A percentile compares a stretch with the other conserved stretches of the same genome.
These are phyloP conservation scores for Boletus sp. DNA, from an alignment of 768 basidiomycete species.

Conservation along the genomic window DNA sequence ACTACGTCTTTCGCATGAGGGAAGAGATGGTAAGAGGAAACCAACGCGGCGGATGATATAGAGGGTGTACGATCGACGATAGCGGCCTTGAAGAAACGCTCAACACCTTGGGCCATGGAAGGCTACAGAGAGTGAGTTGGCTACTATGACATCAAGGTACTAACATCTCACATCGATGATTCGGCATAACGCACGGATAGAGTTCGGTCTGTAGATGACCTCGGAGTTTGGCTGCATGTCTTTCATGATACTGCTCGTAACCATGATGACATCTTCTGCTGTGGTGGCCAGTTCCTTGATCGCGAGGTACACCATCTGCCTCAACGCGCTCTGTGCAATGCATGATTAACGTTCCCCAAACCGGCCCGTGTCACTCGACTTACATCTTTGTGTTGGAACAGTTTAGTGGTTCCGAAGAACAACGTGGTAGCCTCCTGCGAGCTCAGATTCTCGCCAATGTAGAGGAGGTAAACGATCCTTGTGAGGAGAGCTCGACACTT, in stretches of 20 bases:
- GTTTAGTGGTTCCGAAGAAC: constrained; percentile 98
- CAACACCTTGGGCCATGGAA: constrained; percentile 99
- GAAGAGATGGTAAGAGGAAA: constrained; percentile 96
- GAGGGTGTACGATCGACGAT: constrained; percentile 96
- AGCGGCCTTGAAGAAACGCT: constrained; percentile 99
- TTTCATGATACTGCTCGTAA: constrained; percentile 99
- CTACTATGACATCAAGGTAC: constrained; percentile 36
- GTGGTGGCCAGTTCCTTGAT: constrained; percentile 95
- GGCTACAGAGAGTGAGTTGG: constrained; percentile 50
- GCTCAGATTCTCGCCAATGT: constrained; percentile 91
- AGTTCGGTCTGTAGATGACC: constrained; percentile 97
- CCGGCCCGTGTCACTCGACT: constrained; percentile 34
- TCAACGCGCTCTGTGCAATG: constrained; percentile 72
- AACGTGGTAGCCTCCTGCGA: constrained; percentile 96
- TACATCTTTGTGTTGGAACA: constrained; percentile 99
- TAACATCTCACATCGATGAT: constrained; percentile 85
- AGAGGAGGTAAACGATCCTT: constrained; percentile 93
- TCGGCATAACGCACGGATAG: constrained; percentile 92
- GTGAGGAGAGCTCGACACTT: constrained; percentile 97
- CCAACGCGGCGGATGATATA: constrained; percentile 93
- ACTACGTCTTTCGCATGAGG: constrained; percentile 93
- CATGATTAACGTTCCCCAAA: constrained; percentile 7
- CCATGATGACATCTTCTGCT: constrained; percentile 99
- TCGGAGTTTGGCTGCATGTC: constrained; percentile 99
- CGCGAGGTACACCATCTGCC: constrained; percentile 97